A percentile compares a stretch with the other conserved stretches of the same genome.
phyloP scores from a whole-genome alignment of 2,329 filamentous ascomycete genomes.

The Mycosphaerelloides madeirae region DNA sequence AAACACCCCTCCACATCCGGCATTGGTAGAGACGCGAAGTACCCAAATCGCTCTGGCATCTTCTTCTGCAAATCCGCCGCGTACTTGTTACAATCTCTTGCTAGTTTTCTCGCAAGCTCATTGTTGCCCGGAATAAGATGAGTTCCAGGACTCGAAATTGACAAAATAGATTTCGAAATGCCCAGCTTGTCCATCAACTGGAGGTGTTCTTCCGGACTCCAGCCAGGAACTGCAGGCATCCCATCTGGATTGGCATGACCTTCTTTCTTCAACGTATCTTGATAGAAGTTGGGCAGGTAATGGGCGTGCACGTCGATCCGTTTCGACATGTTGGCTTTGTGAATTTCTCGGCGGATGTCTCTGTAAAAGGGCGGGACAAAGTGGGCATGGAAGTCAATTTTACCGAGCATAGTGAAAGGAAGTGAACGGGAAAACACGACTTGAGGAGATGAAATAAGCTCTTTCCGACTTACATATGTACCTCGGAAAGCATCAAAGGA shows the following conservation, averaged over 20 bases:
- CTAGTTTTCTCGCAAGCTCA: constrained; percentile 34
- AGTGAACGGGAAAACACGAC: no score
- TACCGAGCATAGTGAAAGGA: constrained; percentile 14
- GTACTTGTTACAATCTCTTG: constrained; percentile 40
- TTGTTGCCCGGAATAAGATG: constrained; percentile 41
- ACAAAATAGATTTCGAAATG: constrained; percentile 51
- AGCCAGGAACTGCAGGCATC: constrained; percentile 43
- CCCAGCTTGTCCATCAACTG: constrained; percentile 47
- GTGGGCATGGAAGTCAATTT: constrained; percentile 49
- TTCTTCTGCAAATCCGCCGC: constrained; percentile 37
- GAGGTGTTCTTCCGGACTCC: constrained; percentile 46
- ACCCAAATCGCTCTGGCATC: constrained; percentile 44
- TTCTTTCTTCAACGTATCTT: constrained; percentile 36
- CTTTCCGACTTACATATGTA: no score
- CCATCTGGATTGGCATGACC: constrained; percentile 46
- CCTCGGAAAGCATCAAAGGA: no score
- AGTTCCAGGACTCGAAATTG: constrained; percentile 52
- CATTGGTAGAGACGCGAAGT: constrained; percentile 52
- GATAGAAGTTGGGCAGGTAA: constrained; percentile 31
- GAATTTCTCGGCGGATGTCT: no score
- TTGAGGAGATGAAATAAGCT: no score
- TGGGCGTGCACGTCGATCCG: constrained; percentile 48
- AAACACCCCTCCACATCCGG: constrained; percentile 47
- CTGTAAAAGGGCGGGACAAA: constrained; percentile 25
- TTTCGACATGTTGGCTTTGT: no score